Evolutionary conservation across 2,329 filamentous ascomycete species (phyloP), one percentile per base, ranked within the genome.

Genomic region (Fusarium sterilihyphosum): DNA sequence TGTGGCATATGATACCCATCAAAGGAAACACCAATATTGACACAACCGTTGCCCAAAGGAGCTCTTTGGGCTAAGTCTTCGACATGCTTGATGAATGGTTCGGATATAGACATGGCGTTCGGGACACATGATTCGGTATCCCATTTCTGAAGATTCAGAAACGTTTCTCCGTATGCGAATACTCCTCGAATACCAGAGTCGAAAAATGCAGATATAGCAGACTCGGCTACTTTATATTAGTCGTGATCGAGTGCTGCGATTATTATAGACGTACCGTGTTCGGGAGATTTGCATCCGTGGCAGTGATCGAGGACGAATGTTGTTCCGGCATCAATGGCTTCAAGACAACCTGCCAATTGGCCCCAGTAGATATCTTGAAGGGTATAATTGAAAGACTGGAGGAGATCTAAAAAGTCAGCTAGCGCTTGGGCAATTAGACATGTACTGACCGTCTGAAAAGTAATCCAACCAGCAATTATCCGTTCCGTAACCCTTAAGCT

Each of bases 231-330:
- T 14, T 1, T 1, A 10, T 17, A 1, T 53, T 26, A 37, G 33
- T 1, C 5, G 0, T 9, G 13, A 8, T 16, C 0, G 8, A 9
- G 0, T 20, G 2, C 3, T 11, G 8, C 0, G 12, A 16, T 1
- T 0, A 0, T 3, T 2, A 5, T 5, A 24, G 8, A 33, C 20
- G 8, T 33, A 18, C 61, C 61, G 5, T 62, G 46, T 2, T 65
- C 38, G 3, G 57, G 6, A n/a, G 44, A 37, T 22, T 18, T 40
- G 16, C 44, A 44, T 1, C 38, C 38, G 2, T 62, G 62, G 24
- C 44, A 43, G 4, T 62, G 62, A 3, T 65, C 62, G 2, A 65
- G 57, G 2, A 62, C 46, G 7, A 26, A 62, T 26, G 62, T 65
- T 3, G 62, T 65, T 10, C 62, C 62, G 11, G 62, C 57, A 18